Base-by-base conservation (phyloP, 805 yeast species). In the Kuraishia piskuri region DNA sequence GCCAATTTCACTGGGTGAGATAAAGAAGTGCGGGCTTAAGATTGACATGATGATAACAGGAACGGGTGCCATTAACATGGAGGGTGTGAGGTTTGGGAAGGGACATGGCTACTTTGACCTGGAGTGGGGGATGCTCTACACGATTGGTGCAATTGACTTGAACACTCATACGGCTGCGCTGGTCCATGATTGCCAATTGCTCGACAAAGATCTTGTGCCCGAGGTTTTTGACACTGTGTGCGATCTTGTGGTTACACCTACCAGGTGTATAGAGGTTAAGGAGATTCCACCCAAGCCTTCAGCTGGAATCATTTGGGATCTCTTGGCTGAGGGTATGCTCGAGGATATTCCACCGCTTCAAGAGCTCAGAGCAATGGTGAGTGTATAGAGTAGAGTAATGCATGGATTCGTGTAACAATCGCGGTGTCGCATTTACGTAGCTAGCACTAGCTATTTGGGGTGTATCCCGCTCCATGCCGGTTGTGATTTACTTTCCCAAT, bases 51-150 rank as follows among this genome's bases (percentile, higher is more conserved):
- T 65, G 68, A 55, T 65, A 17, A 65, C 69, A 6, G 69, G 68
- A 7, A 63, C 69, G 1, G 68, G 68, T 26, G 69, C 69, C 19
- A 63, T 65, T 44, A 65, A 65, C 51, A 56, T 57, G 48, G 59
- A 59, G 48, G 69, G 69, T 19, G 58, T 65, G 17, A 52, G 69
- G 26, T 63, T 65, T 48, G 69, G 69, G 36, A 65, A 65, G 52
- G 69, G 69, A 3, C 69, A 65, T 52, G 69, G 68, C 2, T 64
- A 55, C 51, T 65, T 65, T 52, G 69, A 65, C 50, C 55, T 63
- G 25, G 69, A 65, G 53, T 65, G 69, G 69, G 69, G 63, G 10
- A 63, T 65, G 64, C 51, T 65, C 20, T 64, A 58, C 46, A 54
- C 63, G 6, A 62, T 65, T 22, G 60, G 61, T 5, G 60, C 57